Evolutionary conservation across 2,329 filamentous ascomycete genomes (phyloP).

Genomic region (Xylariomycetidae sp.): DNA sequence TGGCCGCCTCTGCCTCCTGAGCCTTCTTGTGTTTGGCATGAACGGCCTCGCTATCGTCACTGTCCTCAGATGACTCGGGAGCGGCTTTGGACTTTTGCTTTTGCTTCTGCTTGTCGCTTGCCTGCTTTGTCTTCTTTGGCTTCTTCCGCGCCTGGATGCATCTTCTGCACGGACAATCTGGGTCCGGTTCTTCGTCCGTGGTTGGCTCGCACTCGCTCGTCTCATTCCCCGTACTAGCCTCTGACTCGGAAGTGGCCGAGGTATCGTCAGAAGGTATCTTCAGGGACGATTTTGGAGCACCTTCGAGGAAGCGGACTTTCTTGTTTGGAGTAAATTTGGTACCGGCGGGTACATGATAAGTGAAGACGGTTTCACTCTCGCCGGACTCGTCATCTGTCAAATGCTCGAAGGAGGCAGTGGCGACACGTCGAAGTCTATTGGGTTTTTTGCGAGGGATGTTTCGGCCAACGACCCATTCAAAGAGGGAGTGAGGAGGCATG

Average conservation of each 20-base stretch:
- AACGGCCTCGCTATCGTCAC: neutral
- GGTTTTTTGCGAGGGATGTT: constrained; percentile 22
- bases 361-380: too few relatives aligned
- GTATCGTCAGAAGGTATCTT: constrained; percentile 26
- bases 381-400: constrained; percentile 49
- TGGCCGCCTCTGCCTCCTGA: neutral
- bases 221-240: constrained; percentile 12
- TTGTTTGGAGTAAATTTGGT: too few relatives aligned
- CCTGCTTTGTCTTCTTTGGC: constrained; percentile 22
- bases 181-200: constrained; percentile 28
- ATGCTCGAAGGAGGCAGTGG: constrained; percentile 39
- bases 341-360: too few relatives aligned
- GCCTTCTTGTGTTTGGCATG: constrained; percentile 3
- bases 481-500: constrained; percentile 35
- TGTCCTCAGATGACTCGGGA: neutral
- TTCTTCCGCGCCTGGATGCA: constrained; percentile 24
- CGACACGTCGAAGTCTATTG: constrained; percentile 12
- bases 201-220: constrained; percentile 12
- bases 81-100: constrained; percentile 6
- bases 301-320: constrained; percentile 12
- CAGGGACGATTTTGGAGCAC: constrained; percentile 32
- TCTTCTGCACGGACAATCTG: constrained; percentile 29
- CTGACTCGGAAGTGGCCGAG: constrained; percentile 8
- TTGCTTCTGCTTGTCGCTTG: constrained; percentile 8
- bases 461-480: constrained; percentile 36